Conservation (phyloP, 169 alveolate genomes). For the Plasmodium yoelii region DNA sequence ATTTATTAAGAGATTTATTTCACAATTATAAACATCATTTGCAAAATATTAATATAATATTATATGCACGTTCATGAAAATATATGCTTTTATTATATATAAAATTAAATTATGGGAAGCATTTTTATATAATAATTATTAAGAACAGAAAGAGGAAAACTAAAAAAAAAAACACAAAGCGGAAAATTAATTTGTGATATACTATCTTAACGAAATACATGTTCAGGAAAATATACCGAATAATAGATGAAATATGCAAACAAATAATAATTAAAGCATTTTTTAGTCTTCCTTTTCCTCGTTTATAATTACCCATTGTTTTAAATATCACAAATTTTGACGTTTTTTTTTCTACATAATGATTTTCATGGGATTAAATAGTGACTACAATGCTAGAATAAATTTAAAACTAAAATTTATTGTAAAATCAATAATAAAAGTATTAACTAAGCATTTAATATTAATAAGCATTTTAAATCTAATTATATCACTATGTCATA, state of each 20-base stretch:
- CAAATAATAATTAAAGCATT: constrained; percentile 23
- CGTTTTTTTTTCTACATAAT: constrained; percentile 61
- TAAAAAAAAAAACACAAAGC: constrained; percentile 13
- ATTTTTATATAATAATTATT: constrained; percentile 6
- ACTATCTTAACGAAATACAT: constrained; percentile 6
- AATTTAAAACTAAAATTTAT: constrained; percentile 69
- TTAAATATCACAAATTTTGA: constrained; percentile 25
- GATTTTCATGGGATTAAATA: constrained; percentile 74
- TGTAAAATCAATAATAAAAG: constrained; percentile 62
- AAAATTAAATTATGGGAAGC: constrained; percentile 13
- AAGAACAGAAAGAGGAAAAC: background rate
- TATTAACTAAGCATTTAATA: constrained; percentile 67
- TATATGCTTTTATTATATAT: background rate
- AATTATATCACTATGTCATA: constrained; percentile 73
- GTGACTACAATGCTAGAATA: constrained; percentile 76
- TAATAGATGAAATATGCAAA: constrained; percentile 67
- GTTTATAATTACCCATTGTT: constrained; percentile 5
- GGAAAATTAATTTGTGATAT: constrained; percentile 17
- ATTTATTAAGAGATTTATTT: constrained; percentile 15
- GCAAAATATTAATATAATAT: constrained; percentile 13
- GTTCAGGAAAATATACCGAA: constrained; percentile 5
- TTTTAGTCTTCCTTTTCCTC: constrained; percentile 12
- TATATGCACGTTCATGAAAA: background rate
- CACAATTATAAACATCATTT: constrained; percentile 5
- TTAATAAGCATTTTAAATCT: constrained; percentile 65